These are phyloP conservation scores for Termitomyces sp. DNA, from an alignment of 768 basidiomycete species.

Conservation along the genomic window DNA sequence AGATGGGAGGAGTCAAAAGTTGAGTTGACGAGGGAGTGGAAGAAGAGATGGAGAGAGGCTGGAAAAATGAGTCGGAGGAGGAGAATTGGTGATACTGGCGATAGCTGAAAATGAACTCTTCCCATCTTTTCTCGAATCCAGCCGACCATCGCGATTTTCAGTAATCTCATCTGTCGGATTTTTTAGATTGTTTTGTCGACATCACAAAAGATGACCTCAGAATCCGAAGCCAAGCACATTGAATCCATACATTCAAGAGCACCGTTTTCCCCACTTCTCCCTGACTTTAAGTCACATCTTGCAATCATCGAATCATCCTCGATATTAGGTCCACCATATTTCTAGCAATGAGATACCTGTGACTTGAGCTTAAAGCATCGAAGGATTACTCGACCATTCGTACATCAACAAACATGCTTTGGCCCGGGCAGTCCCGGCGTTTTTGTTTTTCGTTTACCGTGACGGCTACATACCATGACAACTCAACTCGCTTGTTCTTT, in stretches of 20 bases:
- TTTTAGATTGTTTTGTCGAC: background rate
- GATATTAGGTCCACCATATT: too few species aligned
- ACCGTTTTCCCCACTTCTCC: too few species aligned
- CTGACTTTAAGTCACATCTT: too few species aligned
- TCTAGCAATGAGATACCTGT: background rate
- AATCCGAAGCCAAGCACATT: too few species aligned
- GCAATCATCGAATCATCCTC: too few species aligned
- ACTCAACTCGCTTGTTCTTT: background rate
- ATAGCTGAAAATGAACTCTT: slow-evolving; percentile 2
- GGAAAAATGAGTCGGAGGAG: slow-evolving; percentile 56
- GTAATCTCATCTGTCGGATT: background rate
- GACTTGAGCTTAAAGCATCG: background rate
- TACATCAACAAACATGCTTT: background rate
- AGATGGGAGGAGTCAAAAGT: slow-evolving; percentile 68
- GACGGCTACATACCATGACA: background rate
- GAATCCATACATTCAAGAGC: too few species aligned
- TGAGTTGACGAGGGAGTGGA: slow-evolving; percentile 72
- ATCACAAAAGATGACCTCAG: too few species aligned
- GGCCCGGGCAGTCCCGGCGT: background rate
- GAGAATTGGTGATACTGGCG: slow-evolving; percentile 34
- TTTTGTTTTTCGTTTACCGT: background rate
- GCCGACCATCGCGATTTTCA: background rate
- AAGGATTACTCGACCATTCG: background rate
- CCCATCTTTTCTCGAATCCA: background rate
- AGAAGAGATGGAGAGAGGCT: slow-evolving; percentile 70